phyloP scores from a whole-genome alignment of 2,329 filamentous ascomycete genomes.

The Zymoseptoria ardabiliae region DNA sequence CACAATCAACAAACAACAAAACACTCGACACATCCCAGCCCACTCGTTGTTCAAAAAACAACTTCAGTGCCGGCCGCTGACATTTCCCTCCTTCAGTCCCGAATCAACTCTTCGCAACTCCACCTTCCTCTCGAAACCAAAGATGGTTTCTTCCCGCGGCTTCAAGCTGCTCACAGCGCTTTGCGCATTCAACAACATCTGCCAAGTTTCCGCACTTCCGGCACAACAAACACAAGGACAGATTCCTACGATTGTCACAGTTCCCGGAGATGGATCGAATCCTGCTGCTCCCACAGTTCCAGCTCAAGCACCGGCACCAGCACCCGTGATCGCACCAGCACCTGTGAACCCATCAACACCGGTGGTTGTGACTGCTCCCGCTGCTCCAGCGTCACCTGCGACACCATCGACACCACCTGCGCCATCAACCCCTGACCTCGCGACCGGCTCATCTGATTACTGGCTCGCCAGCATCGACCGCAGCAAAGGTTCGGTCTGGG shows the following conservation, averaged over 20 bases:
- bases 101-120: neutral
- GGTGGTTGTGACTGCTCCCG: too few relatives aligned
- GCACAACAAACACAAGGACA: neutral
- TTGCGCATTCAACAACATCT: slow-evolving; percentile 12
- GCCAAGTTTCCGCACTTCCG: neutral
- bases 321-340: neutral
- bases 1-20: slow-evolving; percentile 2
- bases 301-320: neutral
- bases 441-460: slow-evolving; percentile 9
- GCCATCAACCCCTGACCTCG: slow-evolving; percentile 3
- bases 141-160: slow-evolving; percentile 22
- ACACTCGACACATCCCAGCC: neutral
- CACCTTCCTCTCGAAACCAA: neutral
- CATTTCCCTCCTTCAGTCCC: neutral
- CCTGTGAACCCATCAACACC: slow-evolving; percentile 8
- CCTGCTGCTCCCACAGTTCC: neutral
- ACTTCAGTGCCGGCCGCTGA: slow-evolving; percentile 21
- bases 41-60: slow-evolving; percentile 1
- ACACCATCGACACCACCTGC: slow-evolving; percentile 15
- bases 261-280: neutral
- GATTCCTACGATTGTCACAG: neutral
- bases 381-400: slow-evolving; percentile 3
- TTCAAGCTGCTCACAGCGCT: slow-evolving; percentile 24
- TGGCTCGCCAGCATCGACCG: slow-evolving; percentile 20
- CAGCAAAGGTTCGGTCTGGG: slow-evolving; percentile 59